phyloP scores from a whole-genome alignment of 1,284 basidiomycete species.

The Trichosporon faecale region DNA sequence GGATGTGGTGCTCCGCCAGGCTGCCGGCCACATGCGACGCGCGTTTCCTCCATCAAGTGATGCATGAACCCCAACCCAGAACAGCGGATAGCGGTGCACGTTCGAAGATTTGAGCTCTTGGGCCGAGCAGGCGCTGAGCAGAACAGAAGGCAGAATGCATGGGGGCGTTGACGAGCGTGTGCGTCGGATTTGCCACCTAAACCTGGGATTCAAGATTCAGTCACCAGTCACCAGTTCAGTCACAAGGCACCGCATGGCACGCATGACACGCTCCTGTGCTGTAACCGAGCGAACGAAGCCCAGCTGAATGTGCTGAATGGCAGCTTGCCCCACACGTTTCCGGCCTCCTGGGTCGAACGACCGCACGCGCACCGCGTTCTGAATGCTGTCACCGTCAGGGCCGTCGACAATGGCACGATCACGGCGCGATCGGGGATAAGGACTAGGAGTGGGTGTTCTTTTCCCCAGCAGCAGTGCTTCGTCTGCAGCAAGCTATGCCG shows the following conservation, averaged over 20 bases:
- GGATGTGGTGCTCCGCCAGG: background rate
- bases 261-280: too few species aligned
- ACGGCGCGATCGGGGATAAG: background rate
- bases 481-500: too few species aligned
- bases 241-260: background rate
- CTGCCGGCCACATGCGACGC: background rate
- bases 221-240: background rate
- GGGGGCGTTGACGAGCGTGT: background rate
- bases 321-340: background rate
- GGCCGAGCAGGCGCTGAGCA: background rate
- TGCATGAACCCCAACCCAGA: background rate
- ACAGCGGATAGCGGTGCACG: background rate
- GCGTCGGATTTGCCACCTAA: background rate
- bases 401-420: background rate
- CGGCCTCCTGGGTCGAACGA: background rate
- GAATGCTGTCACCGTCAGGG: background rate
- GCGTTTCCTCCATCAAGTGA: background rate
- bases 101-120: too few species aligned
- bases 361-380: too few species aligned
- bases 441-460: background rate
- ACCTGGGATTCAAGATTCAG: background rate
- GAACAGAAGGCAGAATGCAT: background rate
- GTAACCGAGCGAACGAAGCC: too few species aligned
- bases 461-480: background rate
- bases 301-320: background rate